These are phyloP conservation scores for Eucalyptus regnans DNA, from an alignment of 345 rosid genomes.

Conservation along the genomic window DNA sequence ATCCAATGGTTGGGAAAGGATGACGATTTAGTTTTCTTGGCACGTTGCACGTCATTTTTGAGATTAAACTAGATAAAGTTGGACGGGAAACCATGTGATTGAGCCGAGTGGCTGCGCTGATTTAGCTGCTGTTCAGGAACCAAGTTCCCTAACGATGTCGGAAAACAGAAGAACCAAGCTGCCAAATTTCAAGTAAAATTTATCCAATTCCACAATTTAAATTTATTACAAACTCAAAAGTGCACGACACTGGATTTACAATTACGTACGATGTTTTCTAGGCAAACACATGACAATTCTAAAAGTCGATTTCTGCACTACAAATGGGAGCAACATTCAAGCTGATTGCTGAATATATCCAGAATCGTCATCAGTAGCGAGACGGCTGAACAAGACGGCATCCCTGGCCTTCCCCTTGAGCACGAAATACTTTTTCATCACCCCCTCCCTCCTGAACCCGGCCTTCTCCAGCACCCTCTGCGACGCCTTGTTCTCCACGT, in stretches of 20 bases:
- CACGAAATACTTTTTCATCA: slow-evolving; percentile 7
- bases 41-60: too few relatives aligned
- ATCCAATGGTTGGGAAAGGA: fast-evolving
- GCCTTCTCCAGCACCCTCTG: slow-evolving; percentile 28
- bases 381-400: slow-evolving; percentile 13
- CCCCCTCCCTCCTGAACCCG: slow-evolving; percentile 23
- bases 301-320: background rate
- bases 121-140: background rate
- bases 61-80: background rate
- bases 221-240: background rate
- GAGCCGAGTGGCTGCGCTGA: background rate
- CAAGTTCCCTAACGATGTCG: background rate
- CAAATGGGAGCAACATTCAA: background rate
- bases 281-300: background rate
- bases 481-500: slow-evolving; percentile 15
- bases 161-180: background rate
- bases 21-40: fast-evolving
- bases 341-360: background rate
- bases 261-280: background rate
- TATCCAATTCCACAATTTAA: background rate
- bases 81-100: background rate
- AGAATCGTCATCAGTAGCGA: slow-evolving; percentile 1
- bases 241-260: background rate
- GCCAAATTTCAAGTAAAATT: background rate
- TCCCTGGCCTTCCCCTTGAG: slow-evolving; percentile 13